Base-by-base conservation (phyloP, 2,329 filamentous ascomycete species). In the Penicillium sp. region DNA sequence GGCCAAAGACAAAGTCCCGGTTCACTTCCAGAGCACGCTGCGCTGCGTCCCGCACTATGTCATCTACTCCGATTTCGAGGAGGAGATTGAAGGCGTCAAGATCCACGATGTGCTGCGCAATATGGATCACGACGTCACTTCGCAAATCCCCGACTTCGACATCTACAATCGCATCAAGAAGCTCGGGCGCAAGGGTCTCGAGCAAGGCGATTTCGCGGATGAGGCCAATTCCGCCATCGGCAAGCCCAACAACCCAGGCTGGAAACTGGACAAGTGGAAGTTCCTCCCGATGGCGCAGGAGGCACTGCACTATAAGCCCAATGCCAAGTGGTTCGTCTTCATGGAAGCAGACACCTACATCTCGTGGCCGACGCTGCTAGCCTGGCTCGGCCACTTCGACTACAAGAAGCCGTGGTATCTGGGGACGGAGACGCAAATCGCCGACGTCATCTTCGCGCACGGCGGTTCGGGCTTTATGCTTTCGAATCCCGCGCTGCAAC, bases 341-440 rank as follows among this genome's bases (percentile, higher is more conserved):
- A 80, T 85, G 49, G 84, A 86, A 64, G 80, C 83, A 0, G 85
- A 87, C 67, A 86, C 84, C 0, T 86, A 84, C 63, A 70, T 86
- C 42, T 75, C 84, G 10, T 84, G 84, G 76, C 73, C 78, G 37
- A 84, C 83, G 35, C 64, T 86, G 42, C 67, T 85, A 15, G 72
- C 77, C 25, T 87, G 83, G 83, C 76, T 87, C 22, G 73, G 75
- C 17, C 74, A 78, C 22, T 80, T 83, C 62, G 80, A 87, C 67
- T 63, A 80, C 2, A 70, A 68, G 2, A 69, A 82, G 59, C 80
- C 81, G 5, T 72, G 76, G 49, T 87, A 86, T 66, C 77, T 85
- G 35, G 84, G 83, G 41, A 83, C 82, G 35, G 81, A 83, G 63
- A 83, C 82, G 64, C 77, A 79, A 69, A 82, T 83, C 58, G 80